Base-by-base conservation (phyloP, 1,284 basidiomycete species). In the Tilletia setariae region DNA sequence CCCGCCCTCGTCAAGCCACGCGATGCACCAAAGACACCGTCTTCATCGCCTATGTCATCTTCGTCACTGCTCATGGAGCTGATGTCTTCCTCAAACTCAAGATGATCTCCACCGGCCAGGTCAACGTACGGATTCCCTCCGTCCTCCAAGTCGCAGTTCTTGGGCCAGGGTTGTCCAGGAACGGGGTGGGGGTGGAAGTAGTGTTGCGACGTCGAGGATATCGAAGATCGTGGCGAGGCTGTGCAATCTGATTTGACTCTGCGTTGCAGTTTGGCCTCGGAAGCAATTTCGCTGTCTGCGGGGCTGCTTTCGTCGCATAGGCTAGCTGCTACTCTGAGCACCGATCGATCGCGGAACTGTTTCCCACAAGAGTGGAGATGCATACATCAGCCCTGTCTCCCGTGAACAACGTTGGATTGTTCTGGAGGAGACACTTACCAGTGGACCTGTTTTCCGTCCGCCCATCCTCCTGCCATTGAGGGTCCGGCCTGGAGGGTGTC, bases 191-290 rank as follows among this genome's bases (percentile, higher is more conserved):
- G 21, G 8, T 40, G 25, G 28, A 19, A n/a, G 30, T 47, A 65
- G 23, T 21, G 13, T 28, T n/a, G 43, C 64, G 46, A 30, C n/a
- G 28, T 61, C 28, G 25, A 61, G 23, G 35, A 40, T 40, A 40
- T 40, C 35, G 35, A 40, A 16, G 56, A 35, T 2, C 56, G 56
- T 11, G 56, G 56, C 25, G 56, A 61, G 28, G 56, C 28, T 30
- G 25, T 11, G 56, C 56, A 61, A 30, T 61, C 56, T 15, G 56
- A 61, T 21, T 61, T 61, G 23, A 61, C 67, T 15, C 69, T 66
- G 30, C 79, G 76, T 68, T 76, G 77, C 16, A 81, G 72, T 49
- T 78, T 78, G 43, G 79, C 79, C 64, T 81, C 79, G 0, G 78
- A 80, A 4, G 79, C 79, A 28, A 80, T 72, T 46, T 81, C 79